Evolutionary conservation across 495 filamentous ascomycete species (phyloP), one percentile per base, ranked within the genome.

Genomic region (Penicillium ochrochloron): DNA sequence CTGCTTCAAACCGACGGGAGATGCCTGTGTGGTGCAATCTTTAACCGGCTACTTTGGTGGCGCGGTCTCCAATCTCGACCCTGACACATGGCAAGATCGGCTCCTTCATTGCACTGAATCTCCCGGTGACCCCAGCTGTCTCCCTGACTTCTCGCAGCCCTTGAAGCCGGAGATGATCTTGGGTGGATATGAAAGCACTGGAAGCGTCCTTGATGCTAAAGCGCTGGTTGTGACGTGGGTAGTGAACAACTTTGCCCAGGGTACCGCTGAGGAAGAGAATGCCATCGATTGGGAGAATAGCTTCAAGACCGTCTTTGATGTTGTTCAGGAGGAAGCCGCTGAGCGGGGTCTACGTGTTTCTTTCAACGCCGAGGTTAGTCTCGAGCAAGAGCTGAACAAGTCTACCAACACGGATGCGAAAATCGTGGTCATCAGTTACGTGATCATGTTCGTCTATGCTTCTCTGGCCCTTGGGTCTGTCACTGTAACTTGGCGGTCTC

Each of bases 391-490:
- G 70, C 82, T 88, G 52, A 99, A 97, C 78, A 96, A 98, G 75
- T 94, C 90, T 12, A 97, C 92, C 39, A 99, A 99, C 74, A 97
- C 95, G 3, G 95, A 99, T 76, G 95, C 94, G 21, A 97, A 94
- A 76, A 98, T 99, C 66, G 88, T 99, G 15, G 90, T 96, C 46
- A 90, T 98, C 76, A 97, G 94, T 80, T 99, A 99, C 78, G 85
- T 98, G 64, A 90, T 97, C 76, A 99, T 99, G 95, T 98, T 99
- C 73, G 75, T 99, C 39, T 99, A 99, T 70, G 95, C 93, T 5
- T 97, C 93, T 2, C 71, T 99, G 37, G 93, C 95, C 4, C 78
- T 99, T 5, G 96, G 95, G 3, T 96, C 93, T 3, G 93, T 89
- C 14, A 94, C 91, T 1, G 78, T 97, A 35, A 89, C 90, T 35